phyloP scores from a whole-genome alignment of 2,329 filamentous ascomycete species.

The Curvularia spicifera region DNA sequence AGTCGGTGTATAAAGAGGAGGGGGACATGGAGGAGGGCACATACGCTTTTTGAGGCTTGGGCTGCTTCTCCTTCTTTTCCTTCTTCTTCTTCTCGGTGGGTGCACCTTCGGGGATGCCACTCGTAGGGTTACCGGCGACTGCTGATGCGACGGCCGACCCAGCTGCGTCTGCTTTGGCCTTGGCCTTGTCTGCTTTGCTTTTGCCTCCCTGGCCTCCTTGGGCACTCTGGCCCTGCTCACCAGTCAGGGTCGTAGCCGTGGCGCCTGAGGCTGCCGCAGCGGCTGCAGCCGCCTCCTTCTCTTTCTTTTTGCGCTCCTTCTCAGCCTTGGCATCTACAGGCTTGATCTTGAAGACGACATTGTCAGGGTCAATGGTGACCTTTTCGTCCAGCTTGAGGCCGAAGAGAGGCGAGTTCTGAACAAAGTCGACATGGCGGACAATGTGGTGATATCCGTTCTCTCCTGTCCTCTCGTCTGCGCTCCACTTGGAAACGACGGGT shows the following conservation, averaged over 20 bases:
- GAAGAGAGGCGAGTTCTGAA: constrained; percentile 82
- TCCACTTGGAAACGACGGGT: constrained; percentile 79
- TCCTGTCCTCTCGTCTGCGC: constrained; percentile 84
- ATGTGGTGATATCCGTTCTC: constrained; percentile 89
- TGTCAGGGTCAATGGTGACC: constrained; percentile 76
- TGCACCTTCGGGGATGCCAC: constrained; percentile 50
- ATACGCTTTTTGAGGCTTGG: constrained; percentile 68
- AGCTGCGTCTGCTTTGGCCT: constrained; percentile 62
- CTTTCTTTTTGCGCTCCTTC: constrained; percentile 96
- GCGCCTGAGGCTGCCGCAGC: constrained; percentile 62
- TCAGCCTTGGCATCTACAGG: constrained; percentile 90
- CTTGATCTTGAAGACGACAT: constrained; percentile 86
- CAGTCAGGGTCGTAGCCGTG: constrained; percentile 48
- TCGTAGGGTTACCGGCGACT: constrained; percentile 50
- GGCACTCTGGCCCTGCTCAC: constrained; percentile 37
- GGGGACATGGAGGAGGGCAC: constrained; percentile 8
- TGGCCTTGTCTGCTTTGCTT: constrained; percentile 54
- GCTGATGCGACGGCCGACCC: constrained; percentile 59
- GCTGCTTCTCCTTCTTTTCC: constrained; percentile 89
- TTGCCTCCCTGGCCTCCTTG: constrained; percentile 50
- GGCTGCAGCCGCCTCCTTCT: constrained; percentile 71
- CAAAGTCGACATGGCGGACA: constrained; percentile 89
- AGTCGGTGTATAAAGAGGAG: constrained; percentile 12
- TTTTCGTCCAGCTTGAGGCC: constrained; percentile 77
- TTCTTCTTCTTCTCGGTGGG: constrained; percentile 67